Percentiles rank a stretch among this genome's conserved stretches.
phyloP scores from a whole-genome alignment of 306 rosid genomes.

The Carpinus fangiana region DNA sequence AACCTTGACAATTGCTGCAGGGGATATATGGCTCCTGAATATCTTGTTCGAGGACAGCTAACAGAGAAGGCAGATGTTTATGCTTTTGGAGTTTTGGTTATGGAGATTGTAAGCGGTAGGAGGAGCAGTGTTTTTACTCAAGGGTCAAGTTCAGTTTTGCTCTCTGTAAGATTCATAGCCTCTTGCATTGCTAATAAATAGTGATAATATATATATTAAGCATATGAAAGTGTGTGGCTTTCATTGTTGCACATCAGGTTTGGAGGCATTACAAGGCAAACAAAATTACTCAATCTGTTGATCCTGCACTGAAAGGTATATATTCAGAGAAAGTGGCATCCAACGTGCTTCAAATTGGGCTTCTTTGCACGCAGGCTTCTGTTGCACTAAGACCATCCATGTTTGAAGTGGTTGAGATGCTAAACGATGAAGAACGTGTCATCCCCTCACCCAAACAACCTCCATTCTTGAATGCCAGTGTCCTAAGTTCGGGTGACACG shows the following conservation, averaged over 20 bases:
- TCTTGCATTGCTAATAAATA: neutral
- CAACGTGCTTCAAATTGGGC: constrained; percentile 47
- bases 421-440: constrained; percentile 34
- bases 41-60: constrained; percentile 49
- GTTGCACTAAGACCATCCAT: constrained; percentile 51
- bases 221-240: neutral
- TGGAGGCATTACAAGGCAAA: constrained; percentile 56
- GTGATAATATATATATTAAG: no score
- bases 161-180: constrained; percentile 41
- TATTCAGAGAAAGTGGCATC: constrained; percentile 45
- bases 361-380: constrained; percentile 61
- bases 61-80: constrained; percentile 63
- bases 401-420: constrained; percentile 57
- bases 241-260: constrained; percentile 33
- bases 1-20: constrained; percentile 12
- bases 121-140: constrained; percentile 38
- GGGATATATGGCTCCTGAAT: constrained; percentile 66
- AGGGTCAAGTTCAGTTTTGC: constrained; percentile 50
- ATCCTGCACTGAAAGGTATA: constrained; percentile 33
- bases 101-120: constrained; percentile 54
- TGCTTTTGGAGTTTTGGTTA: constrained; percentile 52
- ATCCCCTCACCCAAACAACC: constrained; percentile 54
- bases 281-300: constrained; percentile 36
- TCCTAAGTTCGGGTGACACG: constrained; percentile 25
- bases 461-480: constrained; percentile 53